A percentile compares a stretch with the other conserved stretches of the same genome.
phyloP scores from a whole-genome alignment of 148 eudicot genomes.

The Fagopyrum homotropicum region DNA sequence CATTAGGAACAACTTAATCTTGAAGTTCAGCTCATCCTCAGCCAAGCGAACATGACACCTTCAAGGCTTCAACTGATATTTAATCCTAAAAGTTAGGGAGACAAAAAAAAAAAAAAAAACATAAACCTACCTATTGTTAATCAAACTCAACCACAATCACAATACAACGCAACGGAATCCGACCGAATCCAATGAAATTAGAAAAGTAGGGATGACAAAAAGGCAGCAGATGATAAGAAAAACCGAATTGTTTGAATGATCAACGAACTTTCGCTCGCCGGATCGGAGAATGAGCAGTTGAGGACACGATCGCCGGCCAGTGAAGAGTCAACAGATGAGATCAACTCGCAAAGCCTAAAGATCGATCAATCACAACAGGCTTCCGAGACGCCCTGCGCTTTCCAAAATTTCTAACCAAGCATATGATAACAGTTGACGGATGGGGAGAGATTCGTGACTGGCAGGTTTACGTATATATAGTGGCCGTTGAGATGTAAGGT shows the following conservation, averaged over 20 bases:
- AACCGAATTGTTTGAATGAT: constrained; percentile 3
- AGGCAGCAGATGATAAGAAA: constrained; percentile 11
- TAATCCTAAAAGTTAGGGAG: not conserved
- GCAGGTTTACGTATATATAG: not conserved
- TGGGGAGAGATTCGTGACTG: not conserved
- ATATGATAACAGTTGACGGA: not conserved
- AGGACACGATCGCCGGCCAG: not conserved
- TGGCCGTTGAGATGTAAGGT: not conserved
- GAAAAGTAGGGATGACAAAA: not conserved
- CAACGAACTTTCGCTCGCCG: constrained; percentile 13
- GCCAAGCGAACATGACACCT: not conserved
- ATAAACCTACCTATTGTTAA: not conserved
- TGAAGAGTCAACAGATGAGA: not conserved
- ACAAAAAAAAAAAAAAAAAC: not conserved
- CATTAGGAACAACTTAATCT: not conserved
- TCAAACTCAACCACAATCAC: not conserved
- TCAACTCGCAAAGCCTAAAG: constrained; percentile 1
- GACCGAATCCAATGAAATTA: not conserved
- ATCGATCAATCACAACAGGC: not conserved
- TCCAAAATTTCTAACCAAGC: not conserved
- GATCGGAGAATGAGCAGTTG: not conserved
- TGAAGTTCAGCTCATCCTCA: not conserved
- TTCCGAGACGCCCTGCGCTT: not conserved
- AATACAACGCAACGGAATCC: not conserved
- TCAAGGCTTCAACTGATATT: not conserved